Evolutionary conservation across 768 basidiomycete species (phyloP).

Genomic region (Auriscalpium orientale): DNA sequence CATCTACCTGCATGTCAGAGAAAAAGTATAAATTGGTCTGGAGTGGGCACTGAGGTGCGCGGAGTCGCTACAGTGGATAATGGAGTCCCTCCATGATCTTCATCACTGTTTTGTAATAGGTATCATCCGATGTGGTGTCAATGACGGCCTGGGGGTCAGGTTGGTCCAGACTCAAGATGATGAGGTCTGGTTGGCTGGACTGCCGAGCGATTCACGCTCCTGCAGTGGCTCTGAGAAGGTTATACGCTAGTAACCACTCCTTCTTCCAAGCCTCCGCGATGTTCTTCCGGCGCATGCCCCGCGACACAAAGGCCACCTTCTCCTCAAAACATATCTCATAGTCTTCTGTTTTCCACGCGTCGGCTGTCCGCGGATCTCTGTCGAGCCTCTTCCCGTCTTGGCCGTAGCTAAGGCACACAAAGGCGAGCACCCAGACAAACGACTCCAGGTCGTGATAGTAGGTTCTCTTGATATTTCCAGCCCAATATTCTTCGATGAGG

Average conservation of each 20-base stretch:
- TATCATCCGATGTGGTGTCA: not conserved
- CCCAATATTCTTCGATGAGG: not conserved
- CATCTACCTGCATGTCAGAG: no score
- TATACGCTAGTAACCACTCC: no score
- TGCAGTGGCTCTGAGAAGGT: no score
- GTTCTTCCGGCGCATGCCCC: no score
- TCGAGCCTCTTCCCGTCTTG: not conserved
- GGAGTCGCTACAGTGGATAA: conserved; percentile 16
- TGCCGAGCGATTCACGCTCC: no score
- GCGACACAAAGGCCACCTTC: not conserved
- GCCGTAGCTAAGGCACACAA: not conserved
- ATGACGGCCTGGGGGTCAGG: no score
- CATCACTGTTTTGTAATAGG: not conserved
- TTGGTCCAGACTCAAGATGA: no score
- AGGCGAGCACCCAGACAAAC: not conserved
- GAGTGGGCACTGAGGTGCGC: no score
- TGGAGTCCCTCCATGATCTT: conserved; percentile 55
- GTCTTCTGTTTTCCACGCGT: not conserved
- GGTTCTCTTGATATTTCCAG: no score
- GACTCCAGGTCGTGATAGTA: not conserved
- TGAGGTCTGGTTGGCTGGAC: no score
- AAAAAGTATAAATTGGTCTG: no score
- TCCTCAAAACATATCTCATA: not conserved
- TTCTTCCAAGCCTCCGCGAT: no score
- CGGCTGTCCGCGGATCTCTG: not conserved